phyloP scores from a whole-genome alignment of 495 filamentous ascomycete genomes.

The Podospora appendiculata region DNA sequence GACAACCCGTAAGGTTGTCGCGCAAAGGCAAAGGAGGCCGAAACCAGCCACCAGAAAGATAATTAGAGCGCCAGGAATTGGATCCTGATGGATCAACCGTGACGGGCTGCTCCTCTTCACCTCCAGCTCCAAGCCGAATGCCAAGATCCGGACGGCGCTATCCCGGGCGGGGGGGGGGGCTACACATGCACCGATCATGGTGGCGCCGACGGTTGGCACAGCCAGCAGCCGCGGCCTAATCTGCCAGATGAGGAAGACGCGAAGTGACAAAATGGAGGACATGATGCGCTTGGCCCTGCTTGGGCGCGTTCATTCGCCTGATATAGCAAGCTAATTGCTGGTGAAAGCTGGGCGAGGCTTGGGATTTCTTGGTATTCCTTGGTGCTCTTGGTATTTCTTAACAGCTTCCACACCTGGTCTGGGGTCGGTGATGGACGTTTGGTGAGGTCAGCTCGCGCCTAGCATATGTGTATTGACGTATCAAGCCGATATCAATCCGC shows the following conservation, averaged over 20 bases:
- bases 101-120: no score
- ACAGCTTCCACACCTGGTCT: slow-evolving; percentile 14
- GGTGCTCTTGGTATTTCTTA: slow-evolving; percentile 3
- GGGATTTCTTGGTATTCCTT: not conserved
- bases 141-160: no score
- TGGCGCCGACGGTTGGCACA: no score
- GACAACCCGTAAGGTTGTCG: no score
- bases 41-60: no score
- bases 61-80: no score
- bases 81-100: no score
- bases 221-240: not conserved
- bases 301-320: slow-evolving; percentile 5
- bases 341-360: not conserved
- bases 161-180: no score
- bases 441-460: not conserved
- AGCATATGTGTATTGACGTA: not conserved
- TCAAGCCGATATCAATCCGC: not conserved
- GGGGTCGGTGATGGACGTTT: not conserved
- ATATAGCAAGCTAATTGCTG: no score
- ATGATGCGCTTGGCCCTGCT: not conserved
- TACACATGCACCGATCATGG: no score
- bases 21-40: no score
- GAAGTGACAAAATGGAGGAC: not conserved
- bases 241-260: not conserved
- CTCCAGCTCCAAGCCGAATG: no score